Base-by-base conservation (phyloP, 2,329 filamentous ascomycete species). In the Aspergillus costaricaensis region DNA sequence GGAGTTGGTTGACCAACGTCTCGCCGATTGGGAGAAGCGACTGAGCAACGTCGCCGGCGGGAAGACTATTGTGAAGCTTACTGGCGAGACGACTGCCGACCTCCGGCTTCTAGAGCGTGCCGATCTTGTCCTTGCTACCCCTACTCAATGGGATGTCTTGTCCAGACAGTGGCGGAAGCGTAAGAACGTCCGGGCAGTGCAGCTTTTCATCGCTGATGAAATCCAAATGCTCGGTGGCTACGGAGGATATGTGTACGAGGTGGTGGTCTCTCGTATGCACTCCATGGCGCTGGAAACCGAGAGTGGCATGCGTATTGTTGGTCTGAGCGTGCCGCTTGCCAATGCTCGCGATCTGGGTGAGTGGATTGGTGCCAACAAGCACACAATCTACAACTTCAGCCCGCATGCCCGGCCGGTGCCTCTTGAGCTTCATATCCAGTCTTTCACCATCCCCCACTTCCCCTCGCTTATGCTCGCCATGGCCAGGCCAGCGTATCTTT, bases 301-400 rank as follows among this genome's bases (percentile, higher is more conserved):
- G 74, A 87, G 90, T 41, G 87, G 90, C 9, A 85, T 98, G 80
- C 88, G 95, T 55, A 94, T 98, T 50, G 80, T 99, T 57, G 95
- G 92, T 2, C 80, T 99, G 62, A 93, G 92, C 72, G 95, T 97
- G 27, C 96, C 95, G 23, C 83, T 99, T 21, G 89, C 95, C 5
- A 98, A 97, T 73, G 93, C 94, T 53, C 87, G 92, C 61, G 95
- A 99, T 70, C 86, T 99, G 69, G 94, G 94, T 55, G 95, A 97
- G 78, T 99, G 95, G 95, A 92, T 99, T 67, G 95, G 96, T 67
- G 95, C 94, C 7, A 96, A 88, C 76, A 98, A 97, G 81, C 95
- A 99, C 74, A 96, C 95, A 52, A 96, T 96, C 65, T 99, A 94
- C 83, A 99, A 99, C 80, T 99, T 99, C 81, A 96, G 92, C 69